Conservation (phyloP, 306 rosid species). For the Pachyrhizus erosus region DNA sequence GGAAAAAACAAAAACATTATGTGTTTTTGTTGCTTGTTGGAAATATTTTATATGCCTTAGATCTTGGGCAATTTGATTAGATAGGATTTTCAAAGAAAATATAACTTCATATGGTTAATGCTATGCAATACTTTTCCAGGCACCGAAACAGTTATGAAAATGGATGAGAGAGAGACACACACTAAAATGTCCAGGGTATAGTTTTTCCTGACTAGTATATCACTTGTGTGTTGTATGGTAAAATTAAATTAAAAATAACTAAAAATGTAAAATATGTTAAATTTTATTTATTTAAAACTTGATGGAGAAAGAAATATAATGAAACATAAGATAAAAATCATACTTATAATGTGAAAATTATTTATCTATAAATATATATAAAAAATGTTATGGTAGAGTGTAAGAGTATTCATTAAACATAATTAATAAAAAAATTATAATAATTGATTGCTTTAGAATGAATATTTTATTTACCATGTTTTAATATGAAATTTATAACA, state of each 20-base stretch:
- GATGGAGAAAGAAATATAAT: neutral
- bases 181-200: neutral
- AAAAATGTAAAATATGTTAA: neutral
- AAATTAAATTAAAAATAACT: neutral
- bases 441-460: neutral
- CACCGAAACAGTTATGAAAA: conserved; percentile 7
- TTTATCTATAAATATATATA: neutral
- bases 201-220: neutral
- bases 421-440: neutral
- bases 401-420: neutral
- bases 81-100: conserved; percentile 11
- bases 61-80: neutral
- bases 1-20: neutral
- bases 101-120: neutral
- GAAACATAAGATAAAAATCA: neutral
- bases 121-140: neutral
- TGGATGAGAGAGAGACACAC: conserved; percentile 20
- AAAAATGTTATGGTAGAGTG: neutral
- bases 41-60: neutral
- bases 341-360: neutral
- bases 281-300: neutral
- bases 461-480: neutral
- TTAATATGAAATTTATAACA: neutral
- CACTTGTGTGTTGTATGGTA: neutral
- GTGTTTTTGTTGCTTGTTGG: neutral